phyloP scores from a whole-genome alignment of 1,284 basidiomycete genomes.

The Rhodotorula mucilaginosa region DNA sequence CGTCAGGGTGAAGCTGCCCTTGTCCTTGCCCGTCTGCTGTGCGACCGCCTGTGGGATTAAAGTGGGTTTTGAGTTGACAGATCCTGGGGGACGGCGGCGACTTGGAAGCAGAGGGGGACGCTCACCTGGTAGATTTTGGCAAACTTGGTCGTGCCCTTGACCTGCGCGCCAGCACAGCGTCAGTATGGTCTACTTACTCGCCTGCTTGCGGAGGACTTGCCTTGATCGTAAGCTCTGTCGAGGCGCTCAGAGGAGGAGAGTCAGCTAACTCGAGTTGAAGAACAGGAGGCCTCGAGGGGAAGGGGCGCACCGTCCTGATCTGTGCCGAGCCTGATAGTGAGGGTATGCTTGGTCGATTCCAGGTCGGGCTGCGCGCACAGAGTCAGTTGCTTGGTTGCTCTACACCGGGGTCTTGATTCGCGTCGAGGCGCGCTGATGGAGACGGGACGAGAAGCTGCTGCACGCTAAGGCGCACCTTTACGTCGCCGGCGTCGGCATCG shows the following conservation, averaged over 20 bases:
- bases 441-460: no score
- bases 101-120: no score
- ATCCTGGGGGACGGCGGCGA: neutral
- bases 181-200: no score
- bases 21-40: neutral
- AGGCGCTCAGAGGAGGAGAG: neutral
- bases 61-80: no score
- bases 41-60: slow-evolving; percentile 2
- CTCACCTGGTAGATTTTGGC: neutral
- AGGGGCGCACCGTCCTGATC: neutral
- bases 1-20: neutral
- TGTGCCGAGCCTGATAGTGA: neutral
- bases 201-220: neutral
- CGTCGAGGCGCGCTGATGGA: neutral
- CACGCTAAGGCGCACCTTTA: neutral
- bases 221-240: neutral
- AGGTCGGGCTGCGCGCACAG: neutral
- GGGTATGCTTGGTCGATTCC: neutral
- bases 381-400: neutral
- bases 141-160: slow-evolving; percentile 6
- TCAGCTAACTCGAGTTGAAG: neutral
- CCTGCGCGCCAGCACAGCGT: no score
- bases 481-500: neutral
- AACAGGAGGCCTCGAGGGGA: no score
- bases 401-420: neutral